These are phyloP conservation scores for Funneliformis mosseae DNA, from an alignment of 192 early-diverging fungal genomes.

Conservation along the genomic window DNA sequence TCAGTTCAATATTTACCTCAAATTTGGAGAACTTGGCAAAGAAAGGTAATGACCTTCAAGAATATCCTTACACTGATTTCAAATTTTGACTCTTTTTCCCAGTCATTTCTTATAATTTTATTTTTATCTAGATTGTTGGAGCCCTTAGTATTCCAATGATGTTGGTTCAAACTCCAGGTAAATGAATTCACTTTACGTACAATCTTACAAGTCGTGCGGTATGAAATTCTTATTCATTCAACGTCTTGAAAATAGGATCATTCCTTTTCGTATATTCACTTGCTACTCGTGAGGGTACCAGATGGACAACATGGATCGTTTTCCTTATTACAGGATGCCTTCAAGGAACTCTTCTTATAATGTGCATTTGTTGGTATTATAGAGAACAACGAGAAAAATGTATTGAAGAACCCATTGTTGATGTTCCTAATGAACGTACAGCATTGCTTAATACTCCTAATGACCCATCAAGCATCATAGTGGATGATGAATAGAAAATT, in stretches of 20 bases:
- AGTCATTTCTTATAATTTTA: background rate
- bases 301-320: conserved; percentile 92
- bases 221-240: background rate
- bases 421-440: conserved; percentile 21
- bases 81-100: background rate
- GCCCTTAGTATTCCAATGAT: conserved; percentile 92
- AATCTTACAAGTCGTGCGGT: background rate
- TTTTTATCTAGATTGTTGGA: conserved; percentile 66
- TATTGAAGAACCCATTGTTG: conserved; percentile 35
- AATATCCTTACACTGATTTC: background rate
- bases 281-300: conserved; percentile 76
- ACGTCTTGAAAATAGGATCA: conserved; percentile 40
- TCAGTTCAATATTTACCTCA: conserved; percentile 92
- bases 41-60: conserved; percentile 53
- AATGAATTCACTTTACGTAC: background rate
- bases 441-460: background rate
- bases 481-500: too few relatives aligned
- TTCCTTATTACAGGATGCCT: conserved; percentile 81
- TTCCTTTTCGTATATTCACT: conserved; percentile 85
- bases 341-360: conserved; percentile 77
- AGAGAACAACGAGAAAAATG: conserved; percentile 51
- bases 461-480: too few relatives aligned
- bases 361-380: conserved; percentile 76
- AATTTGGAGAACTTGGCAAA: conserved; percentile 78
- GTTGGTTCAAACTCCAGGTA: conserved; percentile 82